Evolutionary conservation across 2,329 filamentous ascomycete genomes (phyloP).

Genomic region (Alternaria burnsii): DNA sequence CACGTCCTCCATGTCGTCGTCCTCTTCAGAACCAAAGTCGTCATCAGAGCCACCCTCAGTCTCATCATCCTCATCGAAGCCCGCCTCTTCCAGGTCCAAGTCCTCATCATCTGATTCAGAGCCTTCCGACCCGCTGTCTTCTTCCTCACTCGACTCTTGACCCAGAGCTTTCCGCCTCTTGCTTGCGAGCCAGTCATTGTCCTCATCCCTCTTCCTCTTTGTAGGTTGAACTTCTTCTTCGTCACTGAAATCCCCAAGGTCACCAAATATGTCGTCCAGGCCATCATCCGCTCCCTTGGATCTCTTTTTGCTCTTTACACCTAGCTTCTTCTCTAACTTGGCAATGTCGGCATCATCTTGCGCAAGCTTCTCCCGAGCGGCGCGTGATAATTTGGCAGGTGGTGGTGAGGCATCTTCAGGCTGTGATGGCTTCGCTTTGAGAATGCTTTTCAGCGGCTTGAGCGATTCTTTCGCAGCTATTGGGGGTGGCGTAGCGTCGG

Average conservation of each 20-base stretch:
- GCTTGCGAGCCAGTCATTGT: slow-evolving; percentile 66
- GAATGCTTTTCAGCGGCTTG: slow-evolving; percentile 43
- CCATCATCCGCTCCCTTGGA: slow-evolving; percentile 82
- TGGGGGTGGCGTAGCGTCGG: slow-evolving; percentile 37
- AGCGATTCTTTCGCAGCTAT: slow-evolving; percentile 27
- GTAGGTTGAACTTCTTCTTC: slow-evolving; percentile 58
- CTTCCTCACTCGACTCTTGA: slow-evolving; percentile 28
- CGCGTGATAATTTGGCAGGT: slow-evolving; percentile 43
- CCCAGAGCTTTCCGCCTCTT: slow-evolving; percentile 64
- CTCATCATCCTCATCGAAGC: slow-evolving; percentile 28
- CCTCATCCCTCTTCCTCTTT: slow-evolving; percentile 67
- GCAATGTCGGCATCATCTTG: slow-evolving; percentile 90
- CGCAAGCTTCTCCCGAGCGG: slow-evolving; percentile 68
- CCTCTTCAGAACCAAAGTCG: slow-evolving; percentile 30
- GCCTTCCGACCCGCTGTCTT: slow-evolving; percentile 37
- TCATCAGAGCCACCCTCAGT: slow-evolving; percentile 47
- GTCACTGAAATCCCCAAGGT: slow-evolving; percentile 60
- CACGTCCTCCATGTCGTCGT: slow-evolving; percentile 40
- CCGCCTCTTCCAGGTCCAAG: slow-evolving; percentile 33
- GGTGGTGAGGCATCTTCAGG: slow-evolving; percentile 25
- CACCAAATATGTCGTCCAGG: slow-evolving; percentile 78
- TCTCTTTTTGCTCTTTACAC: slow-evolving; percentile 76
- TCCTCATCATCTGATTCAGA: slow-evolving; percentile 42
- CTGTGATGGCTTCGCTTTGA: slow-evolving; percentile 31
- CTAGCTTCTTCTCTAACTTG: slow-evolving; percentile 85